Conservation (phyloP, 257 asterid species). For the Echium plantagineum region DNA sequence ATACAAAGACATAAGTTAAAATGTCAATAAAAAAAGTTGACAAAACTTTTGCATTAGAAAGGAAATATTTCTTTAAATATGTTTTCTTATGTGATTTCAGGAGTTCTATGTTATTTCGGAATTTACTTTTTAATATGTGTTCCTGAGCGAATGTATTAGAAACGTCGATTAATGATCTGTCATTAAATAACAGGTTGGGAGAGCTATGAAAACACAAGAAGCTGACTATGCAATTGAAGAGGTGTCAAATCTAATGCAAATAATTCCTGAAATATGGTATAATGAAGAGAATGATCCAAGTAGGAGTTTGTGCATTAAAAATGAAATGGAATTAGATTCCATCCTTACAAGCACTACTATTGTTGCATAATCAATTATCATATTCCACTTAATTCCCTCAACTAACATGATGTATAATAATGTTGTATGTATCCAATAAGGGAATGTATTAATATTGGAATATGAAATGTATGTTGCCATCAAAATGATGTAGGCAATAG, state of each 20-base stretch:
- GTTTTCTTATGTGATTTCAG: no score
- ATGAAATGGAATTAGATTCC: constrained; percentile 51
- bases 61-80: no score
- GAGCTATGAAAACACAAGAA: constrained; percentile 37
- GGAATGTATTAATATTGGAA: no score
- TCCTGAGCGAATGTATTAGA: no score
- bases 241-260: constrained; percentile 33
- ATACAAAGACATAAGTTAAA: no score
- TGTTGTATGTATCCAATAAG: background rate
- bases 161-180: no score
- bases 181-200: constrained; percentile 43
- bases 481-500: background rate
- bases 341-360: constrained; percentile 38
- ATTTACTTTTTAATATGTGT: no score
- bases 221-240: constrained; percentile 65
- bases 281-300: constrained; percentile 20
- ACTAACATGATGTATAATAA: background rate
- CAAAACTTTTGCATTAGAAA: no score
- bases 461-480: background rate
- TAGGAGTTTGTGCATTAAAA: constrained; percentile 20
- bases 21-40: no score
- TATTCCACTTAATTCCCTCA: background rate
- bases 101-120: no score
- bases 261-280: constrained; percentile 69
- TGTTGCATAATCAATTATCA: constrained; percentile 31